These are phyloP conservation scores for Rosellinia necatrix DNA, from an alignment of 2,329 filamentous ascomycete genomes.

Conservation along the genomic window DNA sequence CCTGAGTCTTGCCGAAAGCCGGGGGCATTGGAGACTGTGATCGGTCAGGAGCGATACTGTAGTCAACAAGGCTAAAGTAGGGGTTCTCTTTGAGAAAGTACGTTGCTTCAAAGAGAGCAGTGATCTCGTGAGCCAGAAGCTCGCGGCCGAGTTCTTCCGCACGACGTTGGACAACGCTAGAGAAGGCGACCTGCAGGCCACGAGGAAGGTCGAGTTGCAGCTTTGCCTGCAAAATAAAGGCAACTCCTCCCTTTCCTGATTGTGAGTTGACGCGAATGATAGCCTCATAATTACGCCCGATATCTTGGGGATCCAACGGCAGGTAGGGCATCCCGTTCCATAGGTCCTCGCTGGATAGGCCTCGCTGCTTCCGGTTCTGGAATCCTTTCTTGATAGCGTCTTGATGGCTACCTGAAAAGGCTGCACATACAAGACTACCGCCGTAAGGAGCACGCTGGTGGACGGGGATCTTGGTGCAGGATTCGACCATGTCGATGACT, in stretches of 20 bases:
- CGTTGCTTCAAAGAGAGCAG: slow-evolving; percentile 80
- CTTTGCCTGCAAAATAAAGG: slow-evolving; percentile 89
- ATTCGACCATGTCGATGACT: slow-evolving; percentile 88
- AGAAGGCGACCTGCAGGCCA: slow-evolving; percentile 89
- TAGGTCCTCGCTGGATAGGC: slow-evolving; percentile 56
- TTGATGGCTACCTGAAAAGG: slow-evolving; percentile 91
- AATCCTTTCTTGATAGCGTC: slow-evolving; percentile 97
- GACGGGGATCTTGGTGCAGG: slow-evolving; percentile 91
- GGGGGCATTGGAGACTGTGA: slow-evolving; percentile 71
- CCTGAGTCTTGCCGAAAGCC: slow-evolving; percentile 70
- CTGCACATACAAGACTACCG: slow-evolving; percentile 81
- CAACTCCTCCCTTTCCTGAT: slow-evolving; percentile 90
- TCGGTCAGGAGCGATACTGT: slow-evolving; percentile 85
- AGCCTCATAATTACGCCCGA: slow-evolving; percentile 93
- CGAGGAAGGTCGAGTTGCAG: slow-evolving; percentile 91
- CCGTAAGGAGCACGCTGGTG: slow-evolving; percentile 90
- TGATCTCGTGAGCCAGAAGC: slow-evolving; percentile 82
- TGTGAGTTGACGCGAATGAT: slow-evolving; percentile 98
- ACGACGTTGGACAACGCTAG: slow-evolving; percentile 79
- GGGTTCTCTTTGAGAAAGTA: slow-evolving; percentile 87
- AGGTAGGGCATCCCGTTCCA: slow-evolving; percentile 88
- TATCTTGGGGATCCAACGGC: slow-evolving; percentile 89
- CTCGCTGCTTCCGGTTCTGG: slow-evolving; percentile 26
- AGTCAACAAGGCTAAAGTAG: slow-evolving; percentile 86
- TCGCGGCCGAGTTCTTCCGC: slow-evolving; percentile 85